Conservation (phyloP, 2,329 filamentous ascomycete genomes). For the Alternaria triticimaculans region DNA sequence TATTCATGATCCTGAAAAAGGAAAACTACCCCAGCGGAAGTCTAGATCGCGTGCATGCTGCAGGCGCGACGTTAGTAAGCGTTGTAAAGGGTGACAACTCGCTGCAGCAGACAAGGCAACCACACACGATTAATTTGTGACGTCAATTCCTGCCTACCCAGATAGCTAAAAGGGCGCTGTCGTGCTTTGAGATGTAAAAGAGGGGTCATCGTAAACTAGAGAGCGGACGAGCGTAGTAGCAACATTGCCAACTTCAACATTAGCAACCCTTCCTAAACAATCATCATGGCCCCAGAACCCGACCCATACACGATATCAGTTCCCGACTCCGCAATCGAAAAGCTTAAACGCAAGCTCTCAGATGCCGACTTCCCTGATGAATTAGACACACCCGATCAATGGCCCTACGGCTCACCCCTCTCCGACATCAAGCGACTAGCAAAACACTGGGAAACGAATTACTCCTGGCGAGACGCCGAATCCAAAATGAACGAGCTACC, state of each 20-base stretch:
- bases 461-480: constrained; percentile 69
- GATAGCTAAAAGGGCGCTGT: not conserved
- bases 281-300: constrained; percentile 16
- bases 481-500: constrained; percentile 65
- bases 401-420: constrained; percentile 67
- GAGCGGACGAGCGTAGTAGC: not conserved
- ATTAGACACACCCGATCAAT: constrained; percentile 51
- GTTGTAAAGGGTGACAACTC: not conserved
- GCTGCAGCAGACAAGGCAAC: not conserved
- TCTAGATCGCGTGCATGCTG: not conserved
- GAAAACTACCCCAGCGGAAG: not conserved
- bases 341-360: constrained; percentile 63
- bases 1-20: not conserved
- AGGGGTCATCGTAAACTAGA: not conserved
- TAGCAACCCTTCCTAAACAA: not conserved
- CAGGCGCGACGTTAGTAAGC: not conserved
- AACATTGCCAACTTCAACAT: not conserved
- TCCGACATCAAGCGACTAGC: constrained; percentile 66
- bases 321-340: constrained; percentile 56
- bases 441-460: constrained; percentile 62
- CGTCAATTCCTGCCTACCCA: not conserved
- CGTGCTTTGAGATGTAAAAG: not conserved
- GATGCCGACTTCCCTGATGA: constrained; percentile 64
- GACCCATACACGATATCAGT: constrained; percentile 38
- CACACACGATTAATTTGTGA: not conserved